Percentiles rank a stretch among this genome's conserved stretches.
Evolutionary conservation across 2,329 filamentous ascomycete species (phyloP).

Genomic region (Monosporascus sp.): DNA sequence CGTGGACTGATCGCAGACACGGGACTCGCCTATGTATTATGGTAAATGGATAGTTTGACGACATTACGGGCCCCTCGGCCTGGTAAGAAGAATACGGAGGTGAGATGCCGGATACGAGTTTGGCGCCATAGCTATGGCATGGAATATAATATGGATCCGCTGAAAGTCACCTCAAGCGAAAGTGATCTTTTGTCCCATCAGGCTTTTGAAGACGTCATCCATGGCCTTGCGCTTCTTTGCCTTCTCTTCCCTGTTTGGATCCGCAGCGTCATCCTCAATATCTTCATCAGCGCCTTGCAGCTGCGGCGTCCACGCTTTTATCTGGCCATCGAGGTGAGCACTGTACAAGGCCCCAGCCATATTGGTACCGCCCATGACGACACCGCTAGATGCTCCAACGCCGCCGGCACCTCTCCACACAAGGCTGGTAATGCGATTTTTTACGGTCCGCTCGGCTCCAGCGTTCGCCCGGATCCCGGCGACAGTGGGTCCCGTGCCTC

Average conservation of each 20-base stretch:
- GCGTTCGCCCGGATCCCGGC: conserved; percentile 37
- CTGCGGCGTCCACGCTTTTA: conserved; percentile 70
- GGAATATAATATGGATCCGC: background rate
- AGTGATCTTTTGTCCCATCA: conserved; percentile 68
- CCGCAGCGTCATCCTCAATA: conserved; percentile 37
- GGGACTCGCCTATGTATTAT: no score
- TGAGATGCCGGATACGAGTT: no score
- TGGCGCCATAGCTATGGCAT: background rate
- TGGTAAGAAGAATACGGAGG: background rate
- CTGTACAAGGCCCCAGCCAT: conserved; percentile 64
- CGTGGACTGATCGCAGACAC: no score
- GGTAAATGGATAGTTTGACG: no score
- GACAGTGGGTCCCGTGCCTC: conserved; percentile 54
- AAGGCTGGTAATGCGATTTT: conserved; percentile 67
- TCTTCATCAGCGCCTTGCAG: conserved; percentile 47
- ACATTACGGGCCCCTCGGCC: background rate
- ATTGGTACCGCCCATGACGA: conserved; percentile 56
- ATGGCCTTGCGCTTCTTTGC: conserved; percentile 73
- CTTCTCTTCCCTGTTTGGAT: conserved; percentile 38
- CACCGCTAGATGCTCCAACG: conserved; percentile 48
- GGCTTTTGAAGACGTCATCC: conserved; percentile 71
- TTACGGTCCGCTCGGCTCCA: conserved; percentile 52
- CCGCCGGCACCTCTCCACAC: conserved; percentile 67
- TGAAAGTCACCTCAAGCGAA: conserved; percentile 35
- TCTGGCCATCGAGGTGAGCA: conserved; percentile 77